Evolutionary conservation across 495 filamentous ascomycete genomes (phyloP).

Genomic region (Penicillium bialowiezense): DNA sequence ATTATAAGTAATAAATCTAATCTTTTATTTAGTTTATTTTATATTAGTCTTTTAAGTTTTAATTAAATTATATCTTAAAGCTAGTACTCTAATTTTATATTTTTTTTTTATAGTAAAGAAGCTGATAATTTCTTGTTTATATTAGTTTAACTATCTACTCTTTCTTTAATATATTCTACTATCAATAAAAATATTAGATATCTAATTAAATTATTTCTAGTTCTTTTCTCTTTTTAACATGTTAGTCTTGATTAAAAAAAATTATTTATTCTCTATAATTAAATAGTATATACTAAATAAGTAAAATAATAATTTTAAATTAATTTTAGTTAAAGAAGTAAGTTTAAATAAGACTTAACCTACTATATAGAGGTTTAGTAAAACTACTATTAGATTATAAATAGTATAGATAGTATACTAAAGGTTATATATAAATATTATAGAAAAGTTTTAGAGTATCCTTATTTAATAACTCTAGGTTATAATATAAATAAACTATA

Average conservation of each 20-base stretch:
- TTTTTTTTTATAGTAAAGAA: too few species aligned
- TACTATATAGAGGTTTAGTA: neutral
- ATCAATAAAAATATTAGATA: neutral
- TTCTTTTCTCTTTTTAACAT: neutral
- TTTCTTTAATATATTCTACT: too few species aligned
- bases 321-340: slow-evolving; percentile 3
- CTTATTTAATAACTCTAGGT: slow-evolving; percentile 4
- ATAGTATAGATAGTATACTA: slow-evolving; percentile 1
- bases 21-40: too few species aligned
- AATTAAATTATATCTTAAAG: too few species aligned
- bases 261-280: neutral
- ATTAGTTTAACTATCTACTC: too few species aligned
- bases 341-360: slow-evolving; percentile 2
- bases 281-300: slow-evolving; percentile 6
- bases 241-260: neutral
- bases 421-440: slow-evolving; percentile 9
- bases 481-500: neutral
- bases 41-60: too few species aligned
- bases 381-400: slow-evolving; percentile 1
- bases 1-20: too few species aligned
- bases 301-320: slow-evolving; percentile 4
- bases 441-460: slow-evolving; percentile 1
- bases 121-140: too few species aligned
- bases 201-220: neutral
- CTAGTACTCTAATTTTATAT: too few species aligned